A percentile compares a stretch with the other conserved stretches of the same genome.
Evolutionary conservation across 164 flowering plant species (phyloP).

Genomic region (grape (Vitis vinifera)): DNA sequence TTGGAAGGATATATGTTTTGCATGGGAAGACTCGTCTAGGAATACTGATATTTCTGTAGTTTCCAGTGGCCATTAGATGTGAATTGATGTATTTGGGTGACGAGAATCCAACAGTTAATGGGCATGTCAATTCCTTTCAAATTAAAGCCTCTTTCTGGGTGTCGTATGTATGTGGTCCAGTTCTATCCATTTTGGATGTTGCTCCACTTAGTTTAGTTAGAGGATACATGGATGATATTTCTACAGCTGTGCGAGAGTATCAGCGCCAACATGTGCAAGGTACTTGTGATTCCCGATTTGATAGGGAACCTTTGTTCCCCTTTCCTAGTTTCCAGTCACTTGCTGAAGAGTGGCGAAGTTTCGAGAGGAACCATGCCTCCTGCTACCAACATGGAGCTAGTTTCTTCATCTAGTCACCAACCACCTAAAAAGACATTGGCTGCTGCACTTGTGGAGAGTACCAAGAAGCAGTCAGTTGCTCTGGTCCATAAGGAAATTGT

Average conservation of each 20-base stretch:
- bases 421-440: constrained; percentile 78
- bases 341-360: constrained; percentile 30
- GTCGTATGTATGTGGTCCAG: constrained; percentile 52
- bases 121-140: constrained; percentile 17
- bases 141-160: constrained; percentile 43
- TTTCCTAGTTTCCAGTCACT: constrained; percentile 27
- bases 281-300: constrained; percentile 29
- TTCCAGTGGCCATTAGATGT: too few species aligned
- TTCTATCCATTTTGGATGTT: constrained; percentile 73
- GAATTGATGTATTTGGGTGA: too few species aligned
- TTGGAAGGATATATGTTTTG: too few species aligned
- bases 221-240: constrained; percentile 64
- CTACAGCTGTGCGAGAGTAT: constrained; percentile 56
- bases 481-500: constrained; percentile 72
- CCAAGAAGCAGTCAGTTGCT: constrained; percentile 85
- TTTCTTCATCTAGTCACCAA: constrained; percentile 32
- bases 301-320: constrained; percentile 76
- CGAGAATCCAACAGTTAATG: too few species aligned
- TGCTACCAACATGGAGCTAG: constrained; percentile 15
- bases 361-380: constrained; percentile 13
- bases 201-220: constrained; percentile 74
- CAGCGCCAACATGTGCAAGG: constrained; percentile 43
- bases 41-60: too few species aligned
- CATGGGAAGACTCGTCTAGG: too few species aligned
- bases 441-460: constrained; percentile 76